phyloP scores from a whole-genome alignment of 1,284 basidiomycete species.

The Salmacisia buchloeana region DNA sequence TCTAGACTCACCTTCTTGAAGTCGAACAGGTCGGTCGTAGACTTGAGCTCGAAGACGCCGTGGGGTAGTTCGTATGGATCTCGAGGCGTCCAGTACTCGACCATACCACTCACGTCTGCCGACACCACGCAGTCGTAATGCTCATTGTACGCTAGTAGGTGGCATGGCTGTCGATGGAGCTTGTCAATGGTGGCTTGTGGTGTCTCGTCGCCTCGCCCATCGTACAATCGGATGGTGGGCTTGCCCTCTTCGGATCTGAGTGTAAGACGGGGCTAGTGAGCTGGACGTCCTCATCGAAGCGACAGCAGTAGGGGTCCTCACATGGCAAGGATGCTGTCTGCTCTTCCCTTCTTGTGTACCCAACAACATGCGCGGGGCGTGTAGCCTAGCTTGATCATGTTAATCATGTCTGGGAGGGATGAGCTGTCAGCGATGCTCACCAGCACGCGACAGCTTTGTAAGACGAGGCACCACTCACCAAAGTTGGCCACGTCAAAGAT shows the following conservation, averaged over 20 bases:
- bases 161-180: conserved; percentile 79
- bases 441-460: background rate
- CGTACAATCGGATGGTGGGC: conserved; percentile 78
- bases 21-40: conserved; percentile 86
- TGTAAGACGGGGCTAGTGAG: background rate
- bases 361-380: conserved; percentile 81
- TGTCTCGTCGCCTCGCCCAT: conserved; percentile 75
- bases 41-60: conserved; percentile 79
- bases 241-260: conserved; percentile 70
- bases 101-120: conserved; percentile 85
- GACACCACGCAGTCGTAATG: conserved; percentile 85
- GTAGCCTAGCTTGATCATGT: conserved; percentile 84
- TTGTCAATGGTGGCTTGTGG: conserved; percentile 69
- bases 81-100: conserved; percentile 96
- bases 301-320: conserved; percentile 52
- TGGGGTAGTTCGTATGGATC: conserved; percentile 66
- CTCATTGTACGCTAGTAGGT: conserved; percentile 88
- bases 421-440: background rate
- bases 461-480: conserved; percentile 58
- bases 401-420: conserved; percentile 79
- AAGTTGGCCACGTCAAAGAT: conserved; percentile 98
- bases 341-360: conserved; percentile 83
- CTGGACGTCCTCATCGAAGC: background rate
- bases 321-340: conserved; percentile 81
- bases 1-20: conserved; percentile 82